A percentile compares a stretch with the other conserved stretches of the same genome.
Conservation (phyloP, 139 green algal genomes). For the Chlorella ohadii region DNA sequence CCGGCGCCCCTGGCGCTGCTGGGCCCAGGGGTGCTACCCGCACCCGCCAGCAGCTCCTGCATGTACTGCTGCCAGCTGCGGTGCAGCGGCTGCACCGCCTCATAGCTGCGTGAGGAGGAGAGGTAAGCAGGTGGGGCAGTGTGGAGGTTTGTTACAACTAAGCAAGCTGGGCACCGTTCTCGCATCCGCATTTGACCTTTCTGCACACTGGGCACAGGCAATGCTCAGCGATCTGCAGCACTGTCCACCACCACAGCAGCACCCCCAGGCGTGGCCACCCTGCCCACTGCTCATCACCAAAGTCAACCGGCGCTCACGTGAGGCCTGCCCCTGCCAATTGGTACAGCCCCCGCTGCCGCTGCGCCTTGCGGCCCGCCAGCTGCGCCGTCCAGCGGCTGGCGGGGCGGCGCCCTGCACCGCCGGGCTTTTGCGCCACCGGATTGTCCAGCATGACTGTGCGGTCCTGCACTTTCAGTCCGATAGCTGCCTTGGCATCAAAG, state of each 20-base stretch:
- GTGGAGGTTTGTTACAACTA: no score
- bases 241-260: no score
- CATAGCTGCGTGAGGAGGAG: not conserved
- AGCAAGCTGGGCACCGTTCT: no score
- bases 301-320: no score
- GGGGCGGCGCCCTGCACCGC: not conserved
- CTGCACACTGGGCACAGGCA: no score
- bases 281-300: no score
- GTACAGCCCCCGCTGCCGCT: slow-evolving; percentile 36
- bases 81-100: slow-evolving; percentile 28
- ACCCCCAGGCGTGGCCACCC: no score
- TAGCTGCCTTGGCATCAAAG: slow-evolving; percentile 20
- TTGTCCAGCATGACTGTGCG: slow-evolving; percentile 40
- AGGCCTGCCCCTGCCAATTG: slow-evolving; percentile 5
- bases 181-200: no score
- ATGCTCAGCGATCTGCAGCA: no score
- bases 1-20: not conserved
- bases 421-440: not conserved
- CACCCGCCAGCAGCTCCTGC: not conserved
- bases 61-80: slow-evolving; percentile 43
- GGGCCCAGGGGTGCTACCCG: not conserved
- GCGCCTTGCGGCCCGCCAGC: slow-evolving; percentile 16
- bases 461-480: slow-evolving; percentile 36
- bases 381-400: not conserved
- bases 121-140: not conserved